Percentiles rank a stretch among this genome's conserved stretches.
Evolutionary conservation across 1,284 basidiomycete genomes (phyloP).

Genomic region (Puccinia hordei): DNA sequence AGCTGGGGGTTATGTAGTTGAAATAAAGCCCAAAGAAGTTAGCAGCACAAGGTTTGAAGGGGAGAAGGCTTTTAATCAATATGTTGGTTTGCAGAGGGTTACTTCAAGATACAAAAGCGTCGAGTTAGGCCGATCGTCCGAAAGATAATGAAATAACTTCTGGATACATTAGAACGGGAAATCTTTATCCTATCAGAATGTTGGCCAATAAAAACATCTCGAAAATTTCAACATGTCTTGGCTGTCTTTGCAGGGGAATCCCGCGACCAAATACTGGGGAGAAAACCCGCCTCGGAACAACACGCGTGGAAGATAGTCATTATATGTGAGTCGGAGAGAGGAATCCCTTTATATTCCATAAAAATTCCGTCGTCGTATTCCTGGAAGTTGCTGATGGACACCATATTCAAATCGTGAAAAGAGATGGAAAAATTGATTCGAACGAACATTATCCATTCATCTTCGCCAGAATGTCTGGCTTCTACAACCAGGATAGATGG

Average conservation of each 20-base stretch:
- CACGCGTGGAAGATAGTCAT: background rate
- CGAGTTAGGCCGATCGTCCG: background rate
- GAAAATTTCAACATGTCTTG: background rate
- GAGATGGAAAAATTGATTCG: background rate
- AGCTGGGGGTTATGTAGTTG: background rate
- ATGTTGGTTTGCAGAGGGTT: background rate
- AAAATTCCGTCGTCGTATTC: conserved; percentile 4
- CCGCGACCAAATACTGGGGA: background rate
- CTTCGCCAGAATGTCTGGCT: too few relatives aligned
- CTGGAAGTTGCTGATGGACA: background rate
- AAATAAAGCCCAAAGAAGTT: background rate
- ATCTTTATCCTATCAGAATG: background rate
- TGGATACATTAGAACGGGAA: background rate
- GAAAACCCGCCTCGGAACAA: background rate
- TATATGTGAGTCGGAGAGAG: background rate
- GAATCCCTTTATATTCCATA: background rate
- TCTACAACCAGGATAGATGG: too few relatives aligned
- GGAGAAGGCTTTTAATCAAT: background rate
- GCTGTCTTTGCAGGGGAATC: background rate
- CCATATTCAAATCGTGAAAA: background rate
- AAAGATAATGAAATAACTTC: background rate
- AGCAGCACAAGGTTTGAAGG: background rate
- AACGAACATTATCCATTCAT: too few relatives aligned
- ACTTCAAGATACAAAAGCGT: background rate
- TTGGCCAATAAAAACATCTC: background rate